Conservation (phyloP, 176 grass and related monocot species). For the Oryza coarctata region DNA sequence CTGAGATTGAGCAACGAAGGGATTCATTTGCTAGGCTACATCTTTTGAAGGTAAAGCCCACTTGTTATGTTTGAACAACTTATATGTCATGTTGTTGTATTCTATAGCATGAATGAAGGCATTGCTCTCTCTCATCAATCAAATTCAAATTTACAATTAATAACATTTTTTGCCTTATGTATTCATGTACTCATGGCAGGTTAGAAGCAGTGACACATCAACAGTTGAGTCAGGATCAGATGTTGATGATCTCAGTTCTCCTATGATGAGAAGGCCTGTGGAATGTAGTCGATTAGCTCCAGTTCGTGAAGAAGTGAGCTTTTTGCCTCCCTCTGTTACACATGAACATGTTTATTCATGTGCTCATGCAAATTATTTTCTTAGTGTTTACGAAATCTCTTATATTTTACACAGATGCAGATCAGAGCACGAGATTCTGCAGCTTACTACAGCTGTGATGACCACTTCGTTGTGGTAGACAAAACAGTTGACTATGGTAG, state of each 20-base stretch:
- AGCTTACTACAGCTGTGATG: constrained; percentile 94
- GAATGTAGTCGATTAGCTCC: constrained; percentile 77
- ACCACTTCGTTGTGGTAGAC: constrained; percentile 96
- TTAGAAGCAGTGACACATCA: constrained; percentile 80
- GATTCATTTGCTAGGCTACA: constrained; percentile 58
- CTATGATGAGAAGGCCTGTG: constrained; percentile 53
- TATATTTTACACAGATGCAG: constrained; percentile 58
- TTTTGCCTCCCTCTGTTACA: not conserved
- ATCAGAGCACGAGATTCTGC: constrained; percentile 78
- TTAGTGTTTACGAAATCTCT: not conserved
- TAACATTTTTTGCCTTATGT: not conserved
- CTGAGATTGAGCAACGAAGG: constrained; percentile 63
- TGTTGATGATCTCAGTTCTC: constrained; percentile 77
- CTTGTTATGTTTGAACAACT: not conserved
- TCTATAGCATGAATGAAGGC: not conserved
- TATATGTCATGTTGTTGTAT: not conserved
- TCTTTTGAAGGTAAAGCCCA: constrained; percentile 59
- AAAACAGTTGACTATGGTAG: constrained; percentile 84
- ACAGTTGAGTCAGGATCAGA: constrained; percentile 87
- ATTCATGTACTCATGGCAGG: constrained; percentile 43
- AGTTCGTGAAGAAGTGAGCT: constrained; percentile 80
- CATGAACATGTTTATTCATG: not conserved
- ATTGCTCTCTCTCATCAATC: not conserved
- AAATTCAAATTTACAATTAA: not conserved
- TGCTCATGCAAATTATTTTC: constrained; percentile 3